Evolutionary conservation across 2,329 filamentous ascomycete species (phyloP).

Genomic region (Microsporum canis): DNA sequence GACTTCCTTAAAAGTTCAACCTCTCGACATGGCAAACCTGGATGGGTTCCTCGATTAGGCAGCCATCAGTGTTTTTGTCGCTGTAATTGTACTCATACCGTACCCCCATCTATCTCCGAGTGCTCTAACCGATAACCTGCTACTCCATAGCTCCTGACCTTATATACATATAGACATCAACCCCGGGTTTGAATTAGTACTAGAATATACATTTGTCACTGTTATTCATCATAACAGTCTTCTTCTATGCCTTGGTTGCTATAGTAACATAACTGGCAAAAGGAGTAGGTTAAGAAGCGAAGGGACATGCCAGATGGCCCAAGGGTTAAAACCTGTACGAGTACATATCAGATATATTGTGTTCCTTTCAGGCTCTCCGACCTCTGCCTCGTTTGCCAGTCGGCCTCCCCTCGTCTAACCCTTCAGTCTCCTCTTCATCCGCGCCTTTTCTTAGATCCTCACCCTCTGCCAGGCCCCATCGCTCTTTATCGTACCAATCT

Average conservation of each 20-base stretch:
- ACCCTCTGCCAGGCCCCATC: constrained; percentile 45
- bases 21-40: not conserved
- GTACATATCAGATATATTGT: not conserved
- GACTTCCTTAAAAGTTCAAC: not conserved
- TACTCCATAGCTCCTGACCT: not conserved
- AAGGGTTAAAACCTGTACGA: not conserved
- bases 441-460: constrained; percentile 50
- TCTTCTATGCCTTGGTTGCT: not conserved
- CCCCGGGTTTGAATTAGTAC: not conserved
- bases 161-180: not conserved
- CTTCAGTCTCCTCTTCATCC: constrained; percentile 49
- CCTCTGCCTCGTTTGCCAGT: constrained; percentile 31
- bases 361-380: constrained; percentile 23
- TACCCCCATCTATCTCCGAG: not conserved
- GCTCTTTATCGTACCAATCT: constrained; percentile 54
- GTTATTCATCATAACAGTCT: not conserved
- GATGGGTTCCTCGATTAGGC: not conserved
- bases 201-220: not conserved
- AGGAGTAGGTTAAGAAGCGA: too few species aligned
- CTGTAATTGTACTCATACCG: not conserved
- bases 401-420: constrained; percentile 31
- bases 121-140: not conserved
- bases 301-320: not conserved
- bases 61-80: not conserved
- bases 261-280: not conserved